A percentile compares a stretch with the other conserved stretches of the same genome.
Conservation (phyloP, 805 yeast species). For the Candida namnaoensis region DNA sequence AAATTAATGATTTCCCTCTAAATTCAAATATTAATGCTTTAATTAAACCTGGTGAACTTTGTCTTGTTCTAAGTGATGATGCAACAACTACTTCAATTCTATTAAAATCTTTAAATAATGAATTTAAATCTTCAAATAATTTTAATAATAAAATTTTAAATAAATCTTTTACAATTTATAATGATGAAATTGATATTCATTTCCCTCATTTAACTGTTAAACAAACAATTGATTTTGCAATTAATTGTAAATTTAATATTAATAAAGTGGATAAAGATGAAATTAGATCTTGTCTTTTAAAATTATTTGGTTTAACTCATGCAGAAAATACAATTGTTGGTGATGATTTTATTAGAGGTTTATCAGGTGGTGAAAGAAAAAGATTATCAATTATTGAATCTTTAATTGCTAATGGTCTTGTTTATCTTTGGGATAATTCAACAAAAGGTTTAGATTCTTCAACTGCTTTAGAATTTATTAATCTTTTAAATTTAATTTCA, state of each 20-base stretch:
- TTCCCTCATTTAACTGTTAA: constrained; percentile 68
- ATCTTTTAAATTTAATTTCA: constrained; percentile 51
- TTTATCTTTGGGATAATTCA: constrained; percentile 62
- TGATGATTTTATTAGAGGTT: constrained; percentile 60
- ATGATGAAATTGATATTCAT: constrained; percentile 57
- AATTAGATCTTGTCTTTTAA: constrained; percentile 12
- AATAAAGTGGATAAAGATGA: constrained; percentile 17
- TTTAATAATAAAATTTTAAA: no score
- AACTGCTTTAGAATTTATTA: constrained; percentile 58
- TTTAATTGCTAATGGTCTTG: constrained; percentile 40
- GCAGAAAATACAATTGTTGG: constrained; percentile 59
- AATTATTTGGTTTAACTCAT: constrained; percentile 42
- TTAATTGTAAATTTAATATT: constrained; percentile 35
- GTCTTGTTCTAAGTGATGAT: no score
- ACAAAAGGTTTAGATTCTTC: constrained; percentile 68
- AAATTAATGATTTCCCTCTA: no score
- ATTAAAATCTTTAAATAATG: no score
- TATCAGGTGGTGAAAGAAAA: constrained; percentile 68
- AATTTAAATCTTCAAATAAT: no score
- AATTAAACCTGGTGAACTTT: no score
- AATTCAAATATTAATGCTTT: no score
- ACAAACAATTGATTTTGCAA: constrained; percentile 61
- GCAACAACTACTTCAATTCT: no score
- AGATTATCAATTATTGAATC: constrained; percentile 67
- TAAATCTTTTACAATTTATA: constrained; percentile 24